These are phyloP conservation scores for Acanthamoeba quina DNA, from an alignment of 208 protist species.

Conservation along the genomic window DNA sequence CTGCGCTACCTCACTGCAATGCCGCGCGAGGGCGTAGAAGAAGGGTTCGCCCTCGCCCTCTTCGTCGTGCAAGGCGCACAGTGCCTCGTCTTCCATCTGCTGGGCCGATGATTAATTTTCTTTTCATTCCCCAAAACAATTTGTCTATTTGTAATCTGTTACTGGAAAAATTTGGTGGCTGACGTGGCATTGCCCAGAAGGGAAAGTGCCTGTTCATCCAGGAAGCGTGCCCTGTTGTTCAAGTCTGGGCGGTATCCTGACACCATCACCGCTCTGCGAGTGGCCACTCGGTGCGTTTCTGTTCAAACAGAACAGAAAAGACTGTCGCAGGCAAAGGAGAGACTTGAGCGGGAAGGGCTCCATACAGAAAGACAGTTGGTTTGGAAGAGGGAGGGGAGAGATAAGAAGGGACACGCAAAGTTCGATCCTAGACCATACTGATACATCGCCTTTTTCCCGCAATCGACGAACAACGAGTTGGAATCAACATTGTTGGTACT, in stretches of 20 bases:
- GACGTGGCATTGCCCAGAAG: neutral
- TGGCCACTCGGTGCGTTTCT: neutral
- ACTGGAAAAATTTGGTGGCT: neutral
- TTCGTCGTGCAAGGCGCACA: neutral
- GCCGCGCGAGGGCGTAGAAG: neutral
- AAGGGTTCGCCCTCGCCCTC: neutral
- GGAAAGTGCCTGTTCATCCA: neutral
- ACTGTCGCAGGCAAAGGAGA: neutral
- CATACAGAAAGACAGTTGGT: no score
- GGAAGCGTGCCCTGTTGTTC: neutral
- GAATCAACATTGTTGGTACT: no score
- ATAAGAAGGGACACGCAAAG: neutral
- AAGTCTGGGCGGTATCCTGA: neutral
- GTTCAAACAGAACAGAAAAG: neutral
- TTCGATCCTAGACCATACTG: neutral
- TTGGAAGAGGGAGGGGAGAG: neutral
- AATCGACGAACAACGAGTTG: neutral
- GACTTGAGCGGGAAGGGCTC: neutral
- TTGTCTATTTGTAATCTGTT: no score
- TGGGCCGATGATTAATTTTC: no score
- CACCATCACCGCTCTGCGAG: neutral
- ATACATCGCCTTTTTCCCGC: neutral
- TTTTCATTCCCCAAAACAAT: no score
- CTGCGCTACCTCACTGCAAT: neutral
- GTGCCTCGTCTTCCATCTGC: neutral